Base-by-base conservation (phyloP, 305 asterid species). In the Coffea humblotiana region DNA sequence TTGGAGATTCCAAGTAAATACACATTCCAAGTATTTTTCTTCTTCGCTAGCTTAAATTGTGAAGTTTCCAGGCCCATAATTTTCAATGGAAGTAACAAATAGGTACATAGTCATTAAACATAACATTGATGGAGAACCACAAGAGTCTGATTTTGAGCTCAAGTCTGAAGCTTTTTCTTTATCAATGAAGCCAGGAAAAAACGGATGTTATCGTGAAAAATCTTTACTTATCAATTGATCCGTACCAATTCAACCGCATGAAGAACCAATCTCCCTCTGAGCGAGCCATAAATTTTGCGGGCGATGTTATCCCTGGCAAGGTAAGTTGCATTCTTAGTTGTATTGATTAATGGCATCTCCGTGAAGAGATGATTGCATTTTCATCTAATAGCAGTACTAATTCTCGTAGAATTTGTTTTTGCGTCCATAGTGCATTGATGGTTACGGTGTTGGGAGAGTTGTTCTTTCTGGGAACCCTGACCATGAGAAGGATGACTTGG, bases 361-460 rank as follows among this genome's bases (percentile, higher is more conserved):
- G 1, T 52, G 58, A 19, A 56, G 64, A 56, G 9, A 14, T 51
- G 49, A 15, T 35, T 29, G 25, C 67, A 45, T 43, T 6, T 21
- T 29, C 27, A 16, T 45, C 40, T 23, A 72, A 35, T 6, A 45
- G 1, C 23, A 13, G 68, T 40, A 40, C 6, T 67, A 37, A 58
- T 37, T 40, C 23, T 16, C 8, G 18, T 1, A 18, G 14, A 23
- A 12, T 43, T 67, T 49, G 54, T 25, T 66, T 65, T 25, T 15
- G 27, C 18, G 68, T 40, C 43, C 4, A 60, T 70, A 90, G 97
- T 85, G 47, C 3, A 87, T 92, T n/a, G 91, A 89, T 73, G 63
- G 88, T 3, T 83, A 60, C 25, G 97, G 94, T 3, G 88, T 90
- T 19, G 97, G 97, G 21, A 90, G 86, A 47, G 94, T 92, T 15